Evolutionary conservation across 352 stramenopile genomes (phyloP), one percentile per base, ranked within the genome.

Genomic region (Globisporangium apiculatum): DNA sequence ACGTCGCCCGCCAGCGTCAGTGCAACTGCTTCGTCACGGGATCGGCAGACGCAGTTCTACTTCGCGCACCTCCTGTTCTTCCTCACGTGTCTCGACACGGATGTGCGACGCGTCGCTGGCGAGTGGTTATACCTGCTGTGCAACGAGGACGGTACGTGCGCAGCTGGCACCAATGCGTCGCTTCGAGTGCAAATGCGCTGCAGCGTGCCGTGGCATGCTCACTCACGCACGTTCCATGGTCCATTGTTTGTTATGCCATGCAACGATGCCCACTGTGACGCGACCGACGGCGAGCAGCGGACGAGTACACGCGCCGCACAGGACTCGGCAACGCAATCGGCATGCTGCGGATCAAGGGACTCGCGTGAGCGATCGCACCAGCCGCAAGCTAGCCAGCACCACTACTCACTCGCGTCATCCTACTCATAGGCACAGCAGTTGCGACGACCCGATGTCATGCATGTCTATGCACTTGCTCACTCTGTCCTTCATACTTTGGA

Each of bases 61-160:
- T 83, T 83, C 60, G 76, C 79, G 18, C 75, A 89, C 47, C 64
- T 93, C 18, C 75, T 61, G 37, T 86, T 78, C 53, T 90, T 88
- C 54, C 65, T 93, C 18, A 93, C 83, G 35, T 83, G 80, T 45
- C 61, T 89, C 15, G 68, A 93, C 53, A 86, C 78, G 9, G 71
- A 87, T 31, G 68, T 91, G 60, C 76, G 79, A 53, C 76, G 83
- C 36, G 89, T 75, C 63, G 69, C 72, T 47, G 78, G 79, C 51
- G 81, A 94, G 50, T 89, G 75, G 73, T 58, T 94, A 48, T 90
- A 81, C 59, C 58, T 83, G 41, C 70, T 93, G 5, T 91, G 79
- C 61, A 62, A 88, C 60, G 54, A 91, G 69, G 87, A 89, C 40
- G 75, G 83, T 93, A 75, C 41, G 56, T 31, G 24, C 24, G 24